phyloP scores from a whole-genome alignment of 805 yeast genomes.

The Ogataea paradorogensis region DNA sequence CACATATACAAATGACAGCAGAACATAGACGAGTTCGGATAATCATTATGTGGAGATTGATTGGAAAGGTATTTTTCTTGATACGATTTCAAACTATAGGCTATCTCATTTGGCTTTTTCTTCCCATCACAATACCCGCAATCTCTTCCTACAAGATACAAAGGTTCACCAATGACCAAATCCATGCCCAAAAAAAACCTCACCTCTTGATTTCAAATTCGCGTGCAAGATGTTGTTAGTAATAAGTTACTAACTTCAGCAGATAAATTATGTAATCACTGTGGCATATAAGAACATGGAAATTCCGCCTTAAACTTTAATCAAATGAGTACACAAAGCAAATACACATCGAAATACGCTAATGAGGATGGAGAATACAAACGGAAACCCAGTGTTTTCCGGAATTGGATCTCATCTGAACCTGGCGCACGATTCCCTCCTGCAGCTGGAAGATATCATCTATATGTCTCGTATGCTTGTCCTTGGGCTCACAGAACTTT shows the following conservation, averaged over 20 bases:
- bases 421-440: conserved; percentile 66
- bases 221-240: background rate
- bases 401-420: conserved; percentile 57
- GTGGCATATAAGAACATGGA: background rate
- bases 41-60: conserved; percentile 8
- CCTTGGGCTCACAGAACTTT: conserved; percentile 95
- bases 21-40: conserved; percentile 27
- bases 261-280: background rate
- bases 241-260: background rate
- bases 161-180: conserved; percentile 18
- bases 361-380: conserved; percentile 53
- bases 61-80: conserved; percentile 9
- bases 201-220: no score
- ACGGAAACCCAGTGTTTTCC: conserved; percentile 50
- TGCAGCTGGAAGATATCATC: conserved; percentile 78
- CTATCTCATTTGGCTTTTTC: conserved; percentile 31
- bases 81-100: conserved; percentile 38
- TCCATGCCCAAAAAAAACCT: conserved; percentile 8
- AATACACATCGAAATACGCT: conserved; percentile 49
- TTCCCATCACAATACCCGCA: conserved; percentile 77
- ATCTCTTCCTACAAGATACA: conserved; percentile 40
- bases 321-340: conserved; percentile 22
- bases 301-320: background rate
- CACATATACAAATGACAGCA: conserved; percentile 23
- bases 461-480: conserved; percentile 85